Conservation (phyloP, 345 rosid species). For the Citrus mangshanensis region DNA sequence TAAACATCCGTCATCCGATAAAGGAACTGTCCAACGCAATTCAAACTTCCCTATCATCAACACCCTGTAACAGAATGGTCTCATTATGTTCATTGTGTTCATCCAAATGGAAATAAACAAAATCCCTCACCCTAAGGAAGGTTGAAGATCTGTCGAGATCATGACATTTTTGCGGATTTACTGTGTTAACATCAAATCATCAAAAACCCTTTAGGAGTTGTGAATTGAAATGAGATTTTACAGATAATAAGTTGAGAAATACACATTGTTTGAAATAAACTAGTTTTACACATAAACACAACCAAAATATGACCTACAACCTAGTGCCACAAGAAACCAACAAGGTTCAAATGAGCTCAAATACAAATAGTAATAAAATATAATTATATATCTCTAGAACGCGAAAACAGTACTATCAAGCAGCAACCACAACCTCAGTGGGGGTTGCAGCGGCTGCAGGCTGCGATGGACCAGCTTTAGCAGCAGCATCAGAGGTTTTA, state of each 20-base stretch:
- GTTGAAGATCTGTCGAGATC: background rate
- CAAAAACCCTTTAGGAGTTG: too few relatives aligned
- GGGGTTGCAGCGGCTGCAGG: constrained; percentile 23
- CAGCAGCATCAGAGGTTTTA: constrained; percentile 18
- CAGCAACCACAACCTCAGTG: constrained; percentile 45
- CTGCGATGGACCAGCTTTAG: constrained; percentile 11
- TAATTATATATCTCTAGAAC: background rate
- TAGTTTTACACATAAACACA: background rate
- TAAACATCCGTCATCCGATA: too few relatives aligned
- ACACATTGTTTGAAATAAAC: background rate
- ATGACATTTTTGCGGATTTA: too few relatives aligned
- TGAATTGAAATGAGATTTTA: background rate
- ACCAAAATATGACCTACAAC: background rate
- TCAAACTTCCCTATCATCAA: constrained; percentile 1
- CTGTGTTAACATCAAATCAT: background rate
- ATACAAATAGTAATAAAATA: background rate
- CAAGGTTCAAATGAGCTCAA: background rate
- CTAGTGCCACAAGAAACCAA: background rate
- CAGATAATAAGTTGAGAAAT: too few relatives aligned
- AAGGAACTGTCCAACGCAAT: background rate
- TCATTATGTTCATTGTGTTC: background rate
- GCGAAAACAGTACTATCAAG: constrained; percentile 25
- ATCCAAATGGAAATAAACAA: background rate
- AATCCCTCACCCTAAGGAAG: background rate
- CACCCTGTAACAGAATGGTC: background rate